These are phyloP conservation scores for Thuidium tamariscinum DNA, from an alignment of 225 moss, liverwort and hornwort species.

Conservation along the genomic window DNA sequence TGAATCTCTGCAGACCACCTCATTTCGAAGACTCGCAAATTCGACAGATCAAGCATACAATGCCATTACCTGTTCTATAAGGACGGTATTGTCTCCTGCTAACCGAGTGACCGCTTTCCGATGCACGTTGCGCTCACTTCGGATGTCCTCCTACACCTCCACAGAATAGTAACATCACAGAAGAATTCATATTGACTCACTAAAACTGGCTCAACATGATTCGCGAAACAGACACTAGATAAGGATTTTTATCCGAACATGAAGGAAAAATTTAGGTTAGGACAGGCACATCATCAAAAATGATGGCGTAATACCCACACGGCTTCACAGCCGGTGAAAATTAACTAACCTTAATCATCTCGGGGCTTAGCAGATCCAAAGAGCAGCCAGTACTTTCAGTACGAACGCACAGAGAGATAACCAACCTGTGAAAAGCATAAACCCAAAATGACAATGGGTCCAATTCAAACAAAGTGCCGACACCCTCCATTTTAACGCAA, in stretches of 20 bases:
- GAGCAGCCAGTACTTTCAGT: neutral
- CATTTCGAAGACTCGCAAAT: neutral
- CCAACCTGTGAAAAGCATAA: conserved; percentile 35
- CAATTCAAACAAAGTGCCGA: neutral
- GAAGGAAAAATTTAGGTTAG: neutral
- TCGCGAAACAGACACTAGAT: neutral
- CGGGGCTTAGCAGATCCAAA: conserved; percentile 1
- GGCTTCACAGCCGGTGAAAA: neutral
- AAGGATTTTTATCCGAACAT: neutral
- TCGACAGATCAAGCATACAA: neutral
- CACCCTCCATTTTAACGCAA: neutral
- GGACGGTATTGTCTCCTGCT: conserved; percentile 31
- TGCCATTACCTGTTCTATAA: conserved; percentile 34
- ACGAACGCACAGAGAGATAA: conserved; percentile 9
- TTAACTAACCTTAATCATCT: conserved; percentile 25
- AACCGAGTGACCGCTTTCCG: conserved; percentile 37
- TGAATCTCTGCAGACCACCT: neutral
- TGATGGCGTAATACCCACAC: conserved; percentile 10
- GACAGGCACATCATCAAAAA: neutral
- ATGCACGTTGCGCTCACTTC: conserved; percentile 34
- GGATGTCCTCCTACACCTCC: conserved; percentile 34
- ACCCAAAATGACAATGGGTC: conserved; percentile 17
- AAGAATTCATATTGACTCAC: conserved; percentile 7
- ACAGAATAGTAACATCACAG: conserved; percentile 20
- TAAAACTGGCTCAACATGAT: neutral